These are phyloP conservation scores for Aspergillus kassunensis DNA, from an alignment of 495 filamentous ascomycete genomes.

Conservation along the genomic window DNA sequence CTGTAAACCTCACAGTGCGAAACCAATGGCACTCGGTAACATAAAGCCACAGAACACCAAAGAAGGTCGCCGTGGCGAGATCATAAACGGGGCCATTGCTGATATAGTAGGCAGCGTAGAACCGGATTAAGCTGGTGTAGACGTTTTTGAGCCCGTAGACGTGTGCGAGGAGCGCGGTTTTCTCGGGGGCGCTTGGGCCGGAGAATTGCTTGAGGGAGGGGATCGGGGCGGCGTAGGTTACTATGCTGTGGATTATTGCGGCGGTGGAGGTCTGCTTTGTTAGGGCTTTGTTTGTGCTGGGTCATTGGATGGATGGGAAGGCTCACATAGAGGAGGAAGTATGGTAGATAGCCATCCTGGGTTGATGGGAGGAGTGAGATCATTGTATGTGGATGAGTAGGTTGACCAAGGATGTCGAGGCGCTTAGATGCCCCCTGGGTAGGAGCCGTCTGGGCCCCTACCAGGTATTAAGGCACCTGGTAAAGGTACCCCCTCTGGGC, in stretches of 20 bases:
- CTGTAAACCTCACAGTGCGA: slow-evolving; percentile 19
- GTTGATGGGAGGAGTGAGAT: slow-evolving; percentile 11
- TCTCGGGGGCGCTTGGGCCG: slow-evolving; percentile 23
- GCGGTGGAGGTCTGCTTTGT: neutral
- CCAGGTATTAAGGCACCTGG: no score
- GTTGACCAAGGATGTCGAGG: no score
- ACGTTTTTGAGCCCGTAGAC: slow-evolving; percentile 33
- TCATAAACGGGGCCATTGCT: slow-evolving; percentile 26
- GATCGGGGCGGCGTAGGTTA: slow-evolving; percentile 20
- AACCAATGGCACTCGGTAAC: slow-evolving; percentile 22
- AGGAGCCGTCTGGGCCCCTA: no score
- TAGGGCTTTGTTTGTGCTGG: neutral
- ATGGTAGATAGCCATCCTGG: slow-evolving; percentile 26
- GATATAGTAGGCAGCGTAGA: slow-evolving; percentile 32
- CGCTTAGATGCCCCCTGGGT: no score
- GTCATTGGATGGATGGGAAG: neutral
- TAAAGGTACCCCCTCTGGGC: no score
- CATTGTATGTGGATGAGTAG: no score
- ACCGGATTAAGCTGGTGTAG: slow-evolving; percentile 27
- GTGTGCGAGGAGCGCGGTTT: slow-evolving; percentile 23
- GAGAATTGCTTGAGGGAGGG: slow-evolving; percentile 22
- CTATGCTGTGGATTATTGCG: slow-evolving; percentile 18
- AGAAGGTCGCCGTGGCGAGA: slow-evolving; percentile 25
- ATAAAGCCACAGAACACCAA: slow-evolving; percentile 26
- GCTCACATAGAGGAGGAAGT: slow-evolving; percentile 26